Evolutionary conservation across 2,329 filamentous ascomycete genomes (phyloP).

Genomic region (Ascosphaera acerosa): DNA sequence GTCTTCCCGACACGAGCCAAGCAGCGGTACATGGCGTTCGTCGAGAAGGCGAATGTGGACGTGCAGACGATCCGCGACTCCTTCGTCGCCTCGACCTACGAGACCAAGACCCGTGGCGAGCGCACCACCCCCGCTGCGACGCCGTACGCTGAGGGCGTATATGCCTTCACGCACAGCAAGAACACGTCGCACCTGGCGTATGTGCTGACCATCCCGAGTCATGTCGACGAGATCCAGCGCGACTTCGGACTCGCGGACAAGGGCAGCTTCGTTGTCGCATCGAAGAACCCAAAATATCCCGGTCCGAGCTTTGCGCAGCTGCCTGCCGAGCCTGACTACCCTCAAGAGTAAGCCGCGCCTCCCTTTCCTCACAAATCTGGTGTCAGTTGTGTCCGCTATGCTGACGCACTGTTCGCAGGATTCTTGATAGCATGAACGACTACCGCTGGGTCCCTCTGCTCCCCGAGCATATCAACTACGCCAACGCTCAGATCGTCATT

Average conservation of each 20-base stretch:
- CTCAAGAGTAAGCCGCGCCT: constrained; percentile 39
- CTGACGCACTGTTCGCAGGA: constrained; percentile 24
- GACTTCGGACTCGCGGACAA: constrained; percentile 45
- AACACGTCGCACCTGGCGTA: constrained; percentile 56
- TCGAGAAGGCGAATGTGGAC: constrained; percentile 44
- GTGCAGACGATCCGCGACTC: constrained; percentile 46
- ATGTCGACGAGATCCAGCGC: constrained; percentile 45
- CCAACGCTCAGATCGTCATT: constrained; percentile 50
- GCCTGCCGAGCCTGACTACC: constrained; percentile 40
- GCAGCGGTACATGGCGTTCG: constrained; percentile 58
- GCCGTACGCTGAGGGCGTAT: constrained; percentile 64
- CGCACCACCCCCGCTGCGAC: constrained; percentile 43
- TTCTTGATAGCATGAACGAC: constrained; percentile 45
- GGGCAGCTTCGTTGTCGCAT: constrained; percentile 54
- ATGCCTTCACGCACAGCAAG: constrained; percentile 49
- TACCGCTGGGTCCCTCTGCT: constrained; percentile 50
- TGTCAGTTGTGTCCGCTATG: neutral
- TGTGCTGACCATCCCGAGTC: constrained; percentile 45
- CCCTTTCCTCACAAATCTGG: neutral
- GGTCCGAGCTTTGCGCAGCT: constrained; percentile 39
- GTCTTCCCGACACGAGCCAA: constrained; percentile 40
- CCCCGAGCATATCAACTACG: constrained; percentile 49
- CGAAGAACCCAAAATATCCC: constrained; percentile 51
- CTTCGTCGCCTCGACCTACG: constrained; percentile 45
- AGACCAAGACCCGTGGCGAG: constrained; percentile 48